Base-by-base conservation (phyloP, 306 rosid genomes). In the Fagus sylvatica region DNA sequence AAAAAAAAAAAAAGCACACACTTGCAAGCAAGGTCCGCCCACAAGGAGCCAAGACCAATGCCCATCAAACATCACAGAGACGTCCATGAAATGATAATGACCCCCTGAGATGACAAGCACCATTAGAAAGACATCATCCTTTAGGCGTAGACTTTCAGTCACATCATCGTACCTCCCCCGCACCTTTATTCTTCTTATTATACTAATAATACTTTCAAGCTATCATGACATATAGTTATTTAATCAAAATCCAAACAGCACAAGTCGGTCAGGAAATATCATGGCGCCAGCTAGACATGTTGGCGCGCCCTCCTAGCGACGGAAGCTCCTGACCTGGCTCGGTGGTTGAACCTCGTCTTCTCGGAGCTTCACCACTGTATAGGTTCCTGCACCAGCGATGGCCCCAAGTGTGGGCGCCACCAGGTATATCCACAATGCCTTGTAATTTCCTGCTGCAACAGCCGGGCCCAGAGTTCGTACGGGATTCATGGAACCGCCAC, bases 401-500 rank as follows among this genome's bases (percentile, higher is more conserved):
- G 96, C 98, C 56, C 98, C 98, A 0, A 92, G 89, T 1, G 97
- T 91, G 0, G 93, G 98, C 0, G 98, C 98, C 78, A 92, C 88
- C 82, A 95, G 56, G 81, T 87, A 95, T 22, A 95, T 9, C 98
- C 98, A 95, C 42, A 95, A 5, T 6, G 77, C 78, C 60, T 71
- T 87, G 81, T 85, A 95, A 72, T 91, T 91, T 64, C 97, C 97
- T 1, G 97, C 96, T 0, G 98, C 98, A 30, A 95, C 84, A 0
- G 98, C 98, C 7, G 98, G 98, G 16, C 98, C 98, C 40, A 95
- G 83, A 8, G 98, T 95, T n/a, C 98, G 88, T 73, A 95, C 98
- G 2, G 98, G 98, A 70, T 95, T 95, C 98, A 95, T 95, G 0
- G 98, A 92, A 66, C 89, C 98, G 3, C 98, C 98, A 30, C 92